Base-by-base conservation (phyloP, 371 early-diverging fungal species). In the Syncephalastrum racemosum region DNA sequence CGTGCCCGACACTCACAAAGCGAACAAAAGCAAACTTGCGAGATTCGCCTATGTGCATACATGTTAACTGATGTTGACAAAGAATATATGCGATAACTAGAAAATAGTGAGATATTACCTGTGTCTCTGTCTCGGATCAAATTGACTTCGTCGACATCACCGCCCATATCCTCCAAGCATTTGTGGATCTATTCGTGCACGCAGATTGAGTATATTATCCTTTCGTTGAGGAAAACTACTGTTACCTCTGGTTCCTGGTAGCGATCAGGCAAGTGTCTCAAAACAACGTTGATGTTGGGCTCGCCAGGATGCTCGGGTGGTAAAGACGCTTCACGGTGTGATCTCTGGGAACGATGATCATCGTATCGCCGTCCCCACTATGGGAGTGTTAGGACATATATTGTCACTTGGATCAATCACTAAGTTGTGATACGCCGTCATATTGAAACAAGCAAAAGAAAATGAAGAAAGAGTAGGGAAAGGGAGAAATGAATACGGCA, bases 11-110 rank as follows among this genome's bases (percentile, higher is more conserved):
- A 56, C 80, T 79, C 10, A 79, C 80, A 62, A 86, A 86, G 31
- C 80, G 74, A 16, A 82, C 79, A 70, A 86, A 86, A 1, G 87
- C 87, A 66, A 84, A 84, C 54, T 83, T 76, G 42, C 82, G 63
- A 16, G 85, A 84, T 56, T 71, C 66, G 13, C 87, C 84, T 79
- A 45, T 50, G 12, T 12, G 4, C 2, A 27, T 10, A 31, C 10
- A 10, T 7, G 6, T 10, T 0, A 31, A 0, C 12, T 2, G 2
- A 31, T 31, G 12, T 12, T 10, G 10, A 10, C 36, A 31, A 31
- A 7, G 14, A 22, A 1, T 22, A 16, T 22, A 14, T 10, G 19
- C 27, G 18, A 42, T 4, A 42, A 43, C 20, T 42, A 31, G 24
- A 25, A 18, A n/a, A 51, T 31, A 8, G 10, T 31, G 2, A 5